A percentile compares a stretch with the other conserved stretches of the same genome.
Evolutionary conservation across 1,139 yeast species (phyloP).

Genomic region (Candida sanyaensis): DNA sequence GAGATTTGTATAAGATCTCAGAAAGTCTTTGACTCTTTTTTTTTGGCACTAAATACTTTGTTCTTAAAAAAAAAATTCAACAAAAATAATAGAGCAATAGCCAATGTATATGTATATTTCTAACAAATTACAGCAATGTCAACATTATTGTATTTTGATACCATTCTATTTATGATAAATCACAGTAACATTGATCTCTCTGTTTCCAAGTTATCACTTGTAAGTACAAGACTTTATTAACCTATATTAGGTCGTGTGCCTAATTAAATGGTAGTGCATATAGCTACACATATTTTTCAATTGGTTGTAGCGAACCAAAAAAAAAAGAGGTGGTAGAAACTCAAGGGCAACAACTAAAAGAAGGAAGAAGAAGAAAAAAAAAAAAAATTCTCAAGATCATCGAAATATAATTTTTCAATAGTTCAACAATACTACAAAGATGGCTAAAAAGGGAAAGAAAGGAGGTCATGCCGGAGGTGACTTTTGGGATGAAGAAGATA

Average conservation of each 20-base stretch:
- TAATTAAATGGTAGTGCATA: not conserved
- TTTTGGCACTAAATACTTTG: too few species aligned
- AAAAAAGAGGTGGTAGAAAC: not conserved
- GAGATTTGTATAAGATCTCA: too few species aligned
- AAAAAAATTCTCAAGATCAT: conserved; percentile 4
- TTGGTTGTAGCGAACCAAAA: not conserved
- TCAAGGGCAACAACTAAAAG: not conserved
- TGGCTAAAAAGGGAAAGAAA: conserved; percentile 58
- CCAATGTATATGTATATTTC: too few species aligned
- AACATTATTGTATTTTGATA: too few species aligned
- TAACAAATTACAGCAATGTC: too few species aligned
- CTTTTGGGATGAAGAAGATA: conserved; percentile 83
- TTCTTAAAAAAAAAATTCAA: too few species aligned
- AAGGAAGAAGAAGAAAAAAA: not conserved
- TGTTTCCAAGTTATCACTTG: too few species aligned
- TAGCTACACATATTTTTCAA: not conserved
- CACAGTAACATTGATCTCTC: too few species aligned
- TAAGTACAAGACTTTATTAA: too few species aligned
- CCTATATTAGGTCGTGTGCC: not conserved
- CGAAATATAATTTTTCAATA: not conserved
- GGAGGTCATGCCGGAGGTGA: conserved; percentile 58
- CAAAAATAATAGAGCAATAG: too few species aligned
- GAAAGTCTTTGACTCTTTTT: too few species aligned
- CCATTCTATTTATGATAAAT: too few species aligned
- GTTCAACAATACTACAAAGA: conserved; percentile 12